Evolutionary conservation across 164 flowering plant genomes (phyloP).

Genomic region (Aristolochia californica): DNA sequence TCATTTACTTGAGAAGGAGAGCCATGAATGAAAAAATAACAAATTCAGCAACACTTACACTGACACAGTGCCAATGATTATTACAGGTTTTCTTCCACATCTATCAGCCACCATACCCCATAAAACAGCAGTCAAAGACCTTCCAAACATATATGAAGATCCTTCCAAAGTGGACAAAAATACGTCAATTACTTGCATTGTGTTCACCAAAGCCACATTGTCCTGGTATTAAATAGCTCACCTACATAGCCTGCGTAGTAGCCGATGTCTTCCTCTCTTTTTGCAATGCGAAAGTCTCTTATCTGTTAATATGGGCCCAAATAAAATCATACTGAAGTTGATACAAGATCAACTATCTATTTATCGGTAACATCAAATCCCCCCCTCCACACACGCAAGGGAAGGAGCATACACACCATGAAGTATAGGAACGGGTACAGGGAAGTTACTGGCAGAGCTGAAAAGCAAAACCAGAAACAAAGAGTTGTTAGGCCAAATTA

Average conservation of each 20-base stretch:
- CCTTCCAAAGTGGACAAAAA: slow-evolving; percentile 24
- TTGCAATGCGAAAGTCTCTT: slow-evolving; percentile 57
- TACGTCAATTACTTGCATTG: not conserved
- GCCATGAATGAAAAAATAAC: not conserved
- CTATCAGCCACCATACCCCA: slow-evolving; percentile 89
- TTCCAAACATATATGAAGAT: slow-evolving; percentile 68
- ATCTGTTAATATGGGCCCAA: slow-evolving; percentile 28
- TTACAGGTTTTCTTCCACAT: slow-evolving; percentile 78
- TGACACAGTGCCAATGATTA: slow-evolving; percentile 39
- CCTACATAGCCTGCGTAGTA: slow-evolving; percentile 75
- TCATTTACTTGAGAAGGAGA: not conserved
- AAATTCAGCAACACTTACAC: slow-evolving; percentile 40
- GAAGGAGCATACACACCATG: slow-evolving; percentile 41
- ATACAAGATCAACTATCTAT: not conserved
- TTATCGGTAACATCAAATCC: slow-evolving; percentile 25
- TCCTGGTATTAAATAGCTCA: slow-evolving; percentile 25
- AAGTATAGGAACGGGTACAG: slow-evolving; percentile 75
- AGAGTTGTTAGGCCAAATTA: not conserved
- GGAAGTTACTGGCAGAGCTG: slow-evolving; percentile 67
- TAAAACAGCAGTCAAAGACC: slow-evolving; percentile 62
- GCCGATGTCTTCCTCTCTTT: slow-evolving; percentile 66
- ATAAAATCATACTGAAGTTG: not conserved
- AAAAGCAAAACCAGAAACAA: slow-evolving; percentile 6
- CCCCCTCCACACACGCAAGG: slow-evolving; percentile 45
- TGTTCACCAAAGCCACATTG: slow-evolving; percentile 7